phyloP scores from a whole-genome alignment of 2,329 filamentous ascomycete genomes.

The Geosmithia morbida region DNA sequence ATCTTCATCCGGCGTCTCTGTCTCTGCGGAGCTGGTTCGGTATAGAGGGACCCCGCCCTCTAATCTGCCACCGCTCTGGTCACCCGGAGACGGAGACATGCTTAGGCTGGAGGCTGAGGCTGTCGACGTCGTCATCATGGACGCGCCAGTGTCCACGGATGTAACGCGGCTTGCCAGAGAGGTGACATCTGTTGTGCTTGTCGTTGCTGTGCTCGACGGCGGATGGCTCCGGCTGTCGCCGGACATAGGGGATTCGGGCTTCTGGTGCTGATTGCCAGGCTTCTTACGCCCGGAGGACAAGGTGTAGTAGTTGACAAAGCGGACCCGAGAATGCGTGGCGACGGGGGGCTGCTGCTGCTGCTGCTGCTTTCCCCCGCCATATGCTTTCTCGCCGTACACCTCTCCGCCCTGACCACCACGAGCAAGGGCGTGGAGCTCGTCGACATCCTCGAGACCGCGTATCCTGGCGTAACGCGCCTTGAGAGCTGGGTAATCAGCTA shows the following conservation, averaged over 20 bases:
- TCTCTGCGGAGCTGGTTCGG: too few species aligned
- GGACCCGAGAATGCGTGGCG: constrained; percentile 33
- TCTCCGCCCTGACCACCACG: constrained; percentile 1
- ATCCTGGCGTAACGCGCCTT: constrained; percentile 56
- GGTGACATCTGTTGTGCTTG: neutral
- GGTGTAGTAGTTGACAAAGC: constrained; percentile 86
- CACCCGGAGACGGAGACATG: neutral
- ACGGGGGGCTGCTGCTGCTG: neutral
- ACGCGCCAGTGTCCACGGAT: neutral
- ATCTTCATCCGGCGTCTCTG: neutral
- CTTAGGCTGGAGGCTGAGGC: neutral
- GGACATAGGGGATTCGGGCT: neutral
- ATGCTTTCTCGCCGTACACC: neutral
- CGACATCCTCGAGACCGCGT: constrained; percentile 56
- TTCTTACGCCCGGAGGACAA: constrained; percentile 64
- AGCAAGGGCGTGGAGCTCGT: constrained; percentile 28
- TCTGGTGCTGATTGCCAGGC: constrained; percentile 6
- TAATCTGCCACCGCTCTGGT: neutral
- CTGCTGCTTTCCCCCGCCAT: neutral
- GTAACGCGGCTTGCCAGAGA: neutral
- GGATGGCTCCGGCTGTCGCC: neutral
- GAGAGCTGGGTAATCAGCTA: constrained; percentile 62
- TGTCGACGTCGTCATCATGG: neutral
- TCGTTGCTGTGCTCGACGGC: neutral
- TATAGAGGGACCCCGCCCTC: too few species aligned